Evolutionary conservation across 306 rosid species (phyloP).

Genomic region (Rubus parviflorus): DNA sequence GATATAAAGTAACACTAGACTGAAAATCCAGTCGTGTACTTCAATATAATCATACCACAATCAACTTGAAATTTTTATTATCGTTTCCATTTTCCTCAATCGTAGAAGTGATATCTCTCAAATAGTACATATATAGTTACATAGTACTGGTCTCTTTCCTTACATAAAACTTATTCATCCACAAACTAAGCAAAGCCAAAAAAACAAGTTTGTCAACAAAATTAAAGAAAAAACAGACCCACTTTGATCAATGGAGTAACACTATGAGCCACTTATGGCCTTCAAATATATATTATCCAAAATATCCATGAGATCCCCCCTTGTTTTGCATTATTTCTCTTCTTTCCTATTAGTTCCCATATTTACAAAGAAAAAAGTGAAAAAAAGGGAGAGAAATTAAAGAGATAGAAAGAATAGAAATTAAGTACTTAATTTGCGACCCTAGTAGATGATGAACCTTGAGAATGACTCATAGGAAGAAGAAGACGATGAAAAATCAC

Average conservation of each 20-base stretch:
- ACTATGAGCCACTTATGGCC: neutral
- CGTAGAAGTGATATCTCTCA: neutral
- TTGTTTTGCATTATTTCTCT: neutral
- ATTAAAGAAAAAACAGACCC: neutral
- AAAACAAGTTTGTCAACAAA: neutral
- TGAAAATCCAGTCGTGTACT: conserved; percentile 5
- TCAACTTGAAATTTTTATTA: conserved; percentile 33
- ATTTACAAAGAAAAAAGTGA: conserved; percentile 14
- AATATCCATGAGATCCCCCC: conserved; percentile 4
- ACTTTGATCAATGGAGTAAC: neutral
- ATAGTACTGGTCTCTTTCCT: neutral
- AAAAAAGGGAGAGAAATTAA: neutral
- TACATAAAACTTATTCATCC: no score
- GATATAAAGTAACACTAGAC: conserved; percentile 1
- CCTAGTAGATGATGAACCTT: conserved; percentile 25
- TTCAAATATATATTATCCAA: neutral
- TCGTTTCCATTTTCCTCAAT: neutral
- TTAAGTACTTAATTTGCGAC: conserved; percentile 19
- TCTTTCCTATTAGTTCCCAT: conserved; percentile 21
- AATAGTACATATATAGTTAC: neutral
- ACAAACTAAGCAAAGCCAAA: neutral
- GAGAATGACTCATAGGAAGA: conserved; percentile 14
- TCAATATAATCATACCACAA: conserved; percentile 42
- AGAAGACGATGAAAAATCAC: neutral
- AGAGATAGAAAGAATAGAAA: conserved; percentile 20